These are phyloP conservation scores for Rhodotorula sp. DNA, from an alignment of 1,284 basidiomycete genomes.

Conservation along the genomic window DNA sequence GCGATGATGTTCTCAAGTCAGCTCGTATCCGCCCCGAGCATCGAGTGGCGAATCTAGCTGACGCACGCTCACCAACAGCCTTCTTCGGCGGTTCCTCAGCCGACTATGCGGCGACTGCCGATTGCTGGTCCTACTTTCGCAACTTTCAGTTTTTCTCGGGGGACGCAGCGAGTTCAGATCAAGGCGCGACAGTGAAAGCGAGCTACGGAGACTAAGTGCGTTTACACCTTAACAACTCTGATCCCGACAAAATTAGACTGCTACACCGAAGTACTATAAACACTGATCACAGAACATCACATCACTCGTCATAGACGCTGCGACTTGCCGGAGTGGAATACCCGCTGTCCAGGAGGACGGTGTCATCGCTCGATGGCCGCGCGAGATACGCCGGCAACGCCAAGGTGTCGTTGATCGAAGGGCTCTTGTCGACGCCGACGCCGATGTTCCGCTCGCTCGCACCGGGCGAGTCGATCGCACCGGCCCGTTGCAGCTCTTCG, in stretches of 20 bases:
- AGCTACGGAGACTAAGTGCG: neutral
- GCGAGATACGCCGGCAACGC: neutral
- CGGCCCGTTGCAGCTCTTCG: constrained; percentile 10
- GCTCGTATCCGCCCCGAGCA: neutral
- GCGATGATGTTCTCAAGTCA: constrained; percentile 8
- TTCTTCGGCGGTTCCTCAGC: constrained; percentile 36
- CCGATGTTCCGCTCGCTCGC: constrained; percentile 3
- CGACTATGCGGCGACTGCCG: constrained; percentile 25
- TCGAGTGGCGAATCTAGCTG: neutral
- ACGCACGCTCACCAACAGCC: neutral
- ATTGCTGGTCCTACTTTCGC: constrained; percentile 25
- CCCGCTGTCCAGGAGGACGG: neutral
- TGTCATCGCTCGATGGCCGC: neutral
- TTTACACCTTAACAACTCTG: neutral
- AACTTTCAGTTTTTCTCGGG: constrained; percentile 27
- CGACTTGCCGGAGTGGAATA: neutral
- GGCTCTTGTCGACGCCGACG: constrained; percentile 8
- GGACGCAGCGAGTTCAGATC: neutral
- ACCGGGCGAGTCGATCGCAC: neutral
- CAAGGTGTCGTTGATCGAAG: neutral
- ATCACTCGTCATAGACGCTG: neutral
- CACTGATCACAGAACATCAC: neutral
- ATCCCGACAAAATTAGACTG: neutral
- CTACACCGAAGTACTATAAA: neutral
- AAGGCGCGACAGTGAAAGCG: constrained; percentile 9